Evolutionary conservation across 2,329 filamentous ascomycete genomes (phyloP).

Genomic region (Paecilomyces sp.): DNA sequence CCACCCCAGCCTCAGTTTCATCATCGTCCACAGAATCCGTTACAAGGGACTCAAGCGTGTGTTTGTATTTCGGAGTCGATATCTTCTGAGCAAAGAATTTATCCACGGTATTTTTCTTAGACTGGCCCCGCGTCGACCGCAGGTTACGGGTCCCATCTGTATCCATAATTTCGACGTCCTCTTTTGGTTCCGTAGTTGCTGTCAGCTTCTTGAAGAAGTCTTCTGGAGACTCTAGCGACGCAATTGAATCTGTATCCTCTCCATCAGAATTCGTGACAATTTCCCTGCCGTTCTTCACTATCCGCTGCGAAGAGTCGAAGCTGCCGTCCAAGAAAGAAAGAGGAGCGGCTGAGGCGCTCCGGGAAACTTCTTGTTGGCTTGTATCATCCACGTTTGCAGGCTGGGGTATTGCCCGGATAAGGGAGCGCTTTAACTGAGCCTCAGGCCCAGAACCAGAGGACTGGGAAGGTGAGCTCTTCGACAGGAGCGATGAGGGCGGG

Average conservation of each 20-base stretch:
- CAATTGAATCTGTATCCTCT: constrained; percentile 56
- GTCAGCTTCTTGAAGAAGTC: constrained; percentile 36
- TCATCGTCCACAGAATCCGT: constrained; percentile 54
- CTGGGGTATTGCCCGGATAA: constrained; percentile 7
- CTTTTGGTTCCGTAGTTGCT: constrained; percentile 7
- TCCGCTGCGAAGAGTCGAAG: constrained; percentile 38
- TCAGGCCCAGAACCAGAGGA: constrained; percentile 7
- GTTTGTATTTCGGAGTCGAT: constrained; percentile 48
- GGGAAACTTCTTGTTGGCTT: constrained; percentile 13
- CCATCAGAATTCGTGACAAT: constrained; percentile 63
- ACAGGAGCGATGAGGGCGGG: constrained; percentile 14
- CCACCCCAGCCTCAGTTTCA: constrained; percentile 48
- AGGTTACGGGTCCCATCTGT: constrained; percentile 7
- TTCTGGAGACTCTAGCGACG: constrained; percentile 48
- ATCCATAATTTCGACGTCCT: constrained; percentile 4
- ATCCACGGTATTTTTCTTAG: constrained; percentile 5
- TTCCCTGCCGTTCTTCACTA: constrained; percentile 49
- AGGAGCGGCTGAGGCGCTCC: constrained; percentile 8
- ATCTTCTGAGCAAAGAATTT: constrained; percentile 5
- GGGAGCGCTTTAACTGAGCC: constrained; percentile 10
- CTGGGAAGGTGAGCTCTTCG: constrained; percentile 10
- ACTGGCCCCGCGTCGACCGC: constrained; percentile 5
- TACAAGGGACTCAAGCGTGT: constrained; percentile 56
- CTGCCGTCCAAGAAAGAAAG: constrained; percentile 14
- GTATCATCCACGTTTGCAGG: constrained; percentile 1